These are phyloP conservation scores for Aspergillus melleus DNA, from an alignment of 2,329 filamentous ascomycete genomes.

Conservation along the genomic window DNA sequence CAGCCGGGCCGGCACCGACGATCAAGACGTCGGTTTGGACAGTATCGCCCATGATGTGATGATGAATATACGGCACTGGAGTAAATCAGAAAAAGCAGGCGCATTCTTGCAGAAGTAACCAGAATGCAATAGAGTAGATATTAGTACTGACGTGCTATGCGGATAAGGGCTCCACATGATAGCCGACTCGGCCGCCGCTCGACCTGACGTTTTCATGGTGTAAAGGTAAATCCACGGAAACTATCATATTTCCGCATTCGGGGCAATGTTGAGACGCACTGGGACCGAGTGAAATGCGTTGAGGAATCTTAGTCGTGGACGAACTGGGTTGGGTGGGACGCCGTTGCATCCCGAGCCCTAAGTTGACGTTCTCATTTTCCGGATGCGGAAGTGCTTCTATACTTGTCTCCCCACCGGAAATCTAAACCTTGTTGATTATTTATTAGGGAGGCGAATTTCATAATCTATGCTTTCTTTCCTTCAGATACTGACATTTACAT, in stretches of 20 bases:
- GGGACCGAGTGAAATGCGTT: neutral
- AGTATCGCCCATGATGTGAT: neutral
- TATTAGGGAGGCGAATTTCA: neutral
- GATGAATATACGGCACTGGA: neutral
- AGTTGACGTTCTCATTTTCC: neutral
- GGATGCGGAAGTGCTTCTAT: neutral
- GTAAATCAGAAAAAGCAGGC: too few relatives aligned
- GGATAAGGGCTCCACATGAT: neutral
- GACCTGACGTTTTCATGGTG: neutral
- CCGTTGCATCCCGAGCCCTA: neutral
- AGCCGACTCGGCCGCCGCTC: neutral
- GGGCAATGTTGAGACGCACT: neutral
- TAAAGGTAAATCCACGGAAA: neutral
- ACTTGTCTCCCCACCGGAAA: neutral
- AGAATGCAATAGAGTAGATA: neutral
- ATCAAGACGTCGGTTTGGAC: conserved; percentile 14
- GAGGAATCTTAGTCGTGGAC: too few relatives aligned
- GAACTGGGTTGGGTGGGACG: neutral
- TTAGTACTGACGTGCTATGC: neutral
- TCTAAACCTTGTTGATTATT: neutral
- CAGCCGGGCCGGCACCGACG: conserved; percentile 16
- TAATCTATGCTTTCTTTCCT: neutral
- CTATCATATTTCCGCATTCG: neutral
- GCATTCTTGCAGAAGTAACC: neutral
- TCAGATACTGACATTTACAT: too few relatives aligned